phyloP scores from a whole-genome alignment of 345 rosid species.

The Populus nigra region DNA sequence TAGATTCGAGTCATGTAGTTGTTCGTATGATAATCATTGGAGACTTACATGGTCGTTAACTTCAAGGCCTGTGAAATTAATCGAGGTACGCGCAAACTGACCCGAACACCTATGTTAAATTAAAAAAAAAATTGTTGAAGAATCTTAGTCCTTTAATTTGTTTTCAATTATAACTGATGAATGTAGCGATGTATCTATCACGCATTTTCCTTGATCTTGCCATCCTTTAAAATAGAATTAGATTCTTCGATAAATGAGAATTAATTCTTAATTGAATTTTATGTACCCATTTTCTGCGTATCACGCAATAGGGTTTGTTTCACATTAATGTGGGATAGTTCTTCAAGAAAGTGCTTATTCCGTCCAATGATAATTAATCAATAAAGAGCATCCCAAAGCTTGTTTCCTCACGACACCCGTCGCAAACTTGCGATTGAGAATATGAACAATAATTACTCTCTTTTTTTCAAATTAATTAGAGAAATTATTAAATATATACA shows the following conservation, averaged over 20 bases:
- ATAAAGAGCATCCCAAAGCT: too few relatives aligned
- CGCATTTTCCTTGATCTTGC: background rate
- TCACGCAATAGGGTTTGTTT: background rate
- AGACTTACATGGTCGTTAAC: too few relatives aligned
- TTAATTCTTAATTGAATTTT: background rate
- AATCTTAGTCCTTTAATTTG: background rate
- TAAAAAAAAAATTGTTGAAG: conserved; percentile 1
- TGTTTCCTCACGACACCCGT: too few relatives aligned
- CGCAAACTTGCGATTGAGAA: too few relatives aligned
- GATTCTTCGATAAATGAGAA: conserved; percentile 17
- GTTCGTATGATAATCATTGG: too few relatives aligned
- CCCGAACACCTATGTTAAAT: too few relatives aligned
- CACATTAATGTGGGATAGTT: background rate
- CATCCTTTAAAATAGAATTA: conserved; percentile 17
- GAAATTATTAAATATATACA: too few relatives aligned
- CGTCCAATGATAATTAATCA: background rate
- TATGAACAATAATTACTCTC: too few relatives aligned
- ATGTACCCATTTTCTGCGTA: background rate
- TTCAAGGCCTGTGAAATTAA: too few relatives aligned
- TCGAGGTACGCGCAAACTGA: too few relatives aligned
- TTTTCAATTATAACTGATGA: background rate
- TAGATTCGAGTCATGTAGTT: too few relatives aligned
- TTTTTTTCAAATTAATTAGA: too few relatives aligned
- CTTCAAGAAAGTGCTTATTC: background rate
- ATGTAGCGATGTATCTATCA: conserved; percentile 8